Evolutionary conservation across 2,329 filamentous ascomycete genomes (phyloP).

Genomic region (Hypoxylon sp.): DNA sequence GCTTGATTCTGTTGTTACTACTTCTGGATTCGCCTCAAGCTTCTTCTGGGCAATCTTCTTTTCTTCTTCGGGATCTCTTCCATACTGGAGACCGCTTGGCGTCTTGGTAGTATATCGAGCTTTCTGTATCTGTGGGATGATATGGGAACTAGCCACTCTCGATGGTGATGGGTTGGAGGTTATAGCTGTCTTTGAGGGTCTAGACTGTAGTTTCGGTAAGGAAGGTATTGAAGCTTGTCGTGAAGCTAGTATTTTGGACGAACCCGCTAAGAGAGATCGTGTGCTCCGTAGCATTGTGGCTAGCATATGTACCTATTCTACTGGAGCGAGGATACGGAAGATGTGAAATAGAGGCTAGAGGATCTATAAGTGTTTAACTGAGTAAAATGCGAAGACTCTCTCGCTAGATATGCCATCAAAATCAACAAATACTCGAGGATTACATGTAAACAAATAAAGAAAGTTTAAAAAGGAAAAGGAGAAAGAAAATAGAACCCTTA

Average conservation of each 20-base stretch:
- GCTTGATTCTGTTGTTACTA: conserved; percentile 72
- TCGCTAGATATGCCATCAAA: not conserved
- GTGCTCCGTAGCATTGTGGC: conserved; percentile 52
- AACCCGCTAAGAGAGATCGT: conserved; percentile 45
- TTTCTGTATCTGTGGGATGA: conserved; percentile 44
- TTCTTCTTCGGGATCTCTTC: conserved; percentile 71
- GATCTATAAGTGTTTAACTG: not conserved
- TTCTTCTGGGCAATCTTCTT: conserved; percentile 67
- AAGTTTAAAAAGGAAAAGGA: conserved; percentile 2
- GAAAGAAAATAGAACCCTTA: not conserved
- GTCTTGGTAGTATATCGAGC: conserved; percentile 52
- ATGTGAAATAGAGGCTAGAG: not conserved
- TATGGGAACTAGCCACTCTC: conserved; percentile 14
- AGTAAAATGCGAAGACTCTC: not conserved
- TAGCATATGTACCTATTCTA: not conserved
- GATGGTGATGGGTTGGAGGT: conserved; percentile 6
- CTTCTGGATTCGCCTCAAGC: conserved; percentile 71
- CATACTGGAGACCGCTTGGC: conserved; percentile 44
- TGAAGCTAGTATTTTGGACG: conserved; percentile 41
- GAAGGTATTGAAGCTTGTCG: conserved; percentile 33
- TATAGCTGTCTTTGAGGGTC: conserved; percentile 12
- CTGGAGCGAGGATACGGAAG: no score
- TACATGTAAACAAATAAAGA: conserved; percentile 9
- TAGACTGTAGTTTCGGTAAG: conserved; percentile 8
- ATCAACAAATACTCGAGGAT: not conserved